Base-by-base conservation (phyloP, 2,329 filamentous ascomycete genomes). In the Pseudogymnoascus sp. region DNA sequence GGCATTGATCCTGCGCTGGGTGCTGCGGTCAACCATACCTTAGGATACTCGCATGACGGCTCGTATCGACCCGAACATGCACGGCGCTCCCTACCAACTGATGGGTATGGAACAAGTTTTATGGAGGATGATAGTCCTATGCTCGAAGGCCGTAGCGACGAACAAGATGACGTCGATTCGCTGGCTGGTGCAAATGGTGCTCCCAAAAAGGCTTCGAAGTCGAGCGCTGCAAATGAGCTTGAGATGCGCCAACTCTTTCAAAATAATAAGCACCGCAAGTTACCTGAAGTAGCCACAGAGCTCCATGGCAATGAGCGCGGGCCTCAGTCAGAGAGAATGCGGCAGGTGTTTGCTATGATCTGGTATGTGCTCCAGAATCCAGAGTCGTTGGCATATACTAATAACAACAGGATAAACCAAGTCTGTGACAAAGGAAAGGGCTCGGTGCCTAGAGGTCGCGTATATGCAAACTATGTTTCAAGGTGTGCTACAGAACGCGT, bases 381-480 rank as follows among this genome's bases (percentile, higher is more conserved):
- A 5, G 11, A 50, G 61, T 53, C 20, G 22, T 9, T 33, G 28
- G 50, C 4, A 7, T 50, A 18, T 38, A 30, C 2, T 8, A 28
- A 25, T 59, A 59, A 57, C 14, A 66, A 5, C 67, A 91, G 88
- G 88, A 84, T 93, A 67, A 86, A 86, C 68, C 80, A 82, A 59
- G 85, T 88, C 1, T 93, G 89, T 73, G 80, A 82, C 50, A 84
- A 84, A 64, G 88, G 88, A 43, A 90, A 90, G 71, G 88, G 87
- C 1, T 97, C 94, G 5, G 93, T 97, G 0, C 91, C 94, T 6
- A 83, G 94, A 68, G 94, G 94, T 66, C 83, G 93, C 62, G 94
- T 99, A 2, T 99, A 97, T 74, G 91, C 92, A 63, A 92, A 92
- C 72, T 99, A 99, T 73, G 94, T 93, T 57, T 91, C 90, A 25